Percentiles rank a stretch among this genome's conserved stretches.
Evolutionary conservation across 2,329 filamentous ascomycete genomes (phyloP).

Genomic region (Reticulascus tulasneorum): DNA sequence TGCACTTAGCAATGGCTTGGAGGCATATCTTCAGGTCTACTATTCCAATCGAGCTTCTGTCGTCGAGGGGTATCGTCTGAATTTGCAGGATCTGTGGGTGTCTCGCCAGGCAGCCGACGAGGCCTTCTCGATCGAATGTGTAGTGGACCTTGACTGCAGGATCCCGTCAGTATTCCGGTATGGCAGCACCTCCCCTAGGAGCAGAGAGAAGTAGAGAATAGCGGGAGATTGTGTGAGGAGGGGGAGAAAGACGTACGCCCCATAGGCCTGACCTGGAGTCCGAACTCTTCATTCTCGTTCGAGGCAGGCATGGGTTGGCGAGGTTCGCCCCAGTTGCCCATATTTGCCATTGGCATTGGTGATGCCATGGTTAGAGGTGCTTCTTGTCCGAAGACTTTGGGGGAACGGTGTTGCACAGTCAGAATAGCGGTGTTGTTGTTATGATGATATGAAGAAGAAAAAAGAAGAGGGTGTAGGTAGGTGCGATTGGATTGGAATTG

Average conservation of each 20-base stretch:
- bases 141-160: conserved; percentile 87
- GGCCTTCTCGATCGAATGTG: conserved; percentile 86
- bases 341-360: conserved; percentile 28
- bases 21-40: conserved; percentile 85
- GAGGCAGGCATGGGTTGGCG: conserved; percentile 19
- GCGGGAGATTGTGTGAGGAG: not conserved
- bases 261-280: conserved; percentile 60
- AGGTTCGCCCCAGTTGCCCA: conserved; percentile 27
- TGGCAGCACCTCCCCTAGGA: not conserved
- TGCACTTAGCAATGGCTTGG: conserved; percentile 71
- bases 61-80: conserved; percentile 76
- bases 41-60: conserved; percentile 76
- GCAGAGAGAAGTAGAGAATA: conserved; percentile 1
- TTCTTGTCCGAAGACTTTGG: conserved; percentile 5
- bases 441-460: not conserved
- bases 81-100: conserved; percentile 76
- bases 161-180: conserved; percentile 7
- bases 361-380: conserved; percentile 32
- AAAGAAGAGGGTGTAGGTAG: conserved; percentile 9
- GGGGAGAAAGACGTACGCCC: conserved; percentile 55
- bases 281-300: conserved; percentile 36
- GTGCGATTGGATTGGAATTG: conserved; percentile 5
- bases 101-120: conserved; percentile 84
- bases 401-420: conserved; percentile 12
- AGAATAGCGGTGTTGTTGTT: conserved; percentile 1